phyloP scores from a whole-genome alignment of 164 flowering plant species.

The Macadamia integrifolia region DNA sequence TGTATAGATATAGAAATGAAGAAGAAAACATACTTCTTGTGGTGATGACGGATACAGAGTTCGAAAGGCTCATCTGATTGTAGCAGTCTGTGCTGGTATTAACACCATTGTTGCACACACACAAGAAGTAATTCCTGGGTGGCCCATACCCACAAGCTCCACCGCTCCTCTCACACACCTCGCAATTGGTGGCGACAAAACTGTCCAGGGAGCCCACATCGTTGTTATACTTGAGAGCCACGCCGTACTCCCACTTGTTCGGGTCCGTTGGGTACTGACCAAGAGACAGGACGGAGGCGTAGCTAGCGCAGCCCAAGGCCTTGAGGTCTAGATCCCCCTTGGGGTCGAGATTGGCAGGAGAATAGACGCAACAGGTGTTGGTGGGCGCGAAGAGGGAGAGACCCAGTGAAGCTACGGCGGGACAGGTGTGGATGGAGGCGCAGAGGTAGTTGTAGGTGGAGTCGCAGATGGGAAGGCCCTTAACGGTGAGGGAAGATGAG shows the following conservation, averaged over 20 bases:
- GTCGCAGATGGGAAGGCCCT: slow-evolving; percentile 36
- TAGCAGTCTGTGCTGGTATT: slow-evolving; percentile 34
- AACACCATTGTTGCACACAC: slow-evolving; percentile 33
- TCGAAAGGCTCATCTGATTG: slow-evolving; percentile 16
- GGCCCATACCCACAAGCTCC: slow-evolving; percentile 46
- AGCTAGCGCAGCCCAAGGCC: slow-evolving; percentile 24
- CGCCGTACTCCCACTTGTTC: slow-evolving; percentile 38
- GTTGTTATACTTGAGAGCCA: slow-evolving; percentile 27
- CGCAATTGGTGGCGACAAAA: slow-evolving; percentile 22
- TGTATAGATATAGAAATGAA: no score
- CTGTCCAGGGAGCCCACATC: slow-evolving; percentile 20
- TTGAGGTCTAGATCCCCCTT: slow-evolving; percentile 33
- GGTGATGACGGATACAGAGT: slow-evolving; percentile 9
- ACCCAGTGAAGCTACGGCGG: slow-evolving; percentile 30
- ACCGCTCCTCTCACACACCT: slow-evolving; percentile 30
- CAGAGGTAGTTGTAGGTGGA: slow-evolving; percentile 32
- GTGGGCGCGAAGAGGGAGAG: slow-evolving; percentile 32
- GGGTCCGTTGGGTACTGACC: slow-evolving; percentile 43
- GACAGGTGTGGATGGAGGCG: slow-evolving; percentile 36
- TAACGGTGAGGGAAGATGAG: slow-evolving; percentile 25
- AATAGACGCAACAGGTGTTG: slow-evolving; percentile 47
- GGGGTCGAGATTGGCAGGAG: slow-evolving; percentile 39
- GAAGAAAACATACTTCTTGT: slow-evolving; percentile 6
- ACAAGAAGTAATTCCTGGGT: slow-evolving; percentile 30
- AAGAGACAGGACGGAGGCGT: slow-evolving; percentile 31